A percentile compares a stretch with the other conserved stretches of the same genome.
Conservation (phyloP, 2,329 filamentous ascomycete genomes). For the Aureobasidium leucospermi region DNA sequence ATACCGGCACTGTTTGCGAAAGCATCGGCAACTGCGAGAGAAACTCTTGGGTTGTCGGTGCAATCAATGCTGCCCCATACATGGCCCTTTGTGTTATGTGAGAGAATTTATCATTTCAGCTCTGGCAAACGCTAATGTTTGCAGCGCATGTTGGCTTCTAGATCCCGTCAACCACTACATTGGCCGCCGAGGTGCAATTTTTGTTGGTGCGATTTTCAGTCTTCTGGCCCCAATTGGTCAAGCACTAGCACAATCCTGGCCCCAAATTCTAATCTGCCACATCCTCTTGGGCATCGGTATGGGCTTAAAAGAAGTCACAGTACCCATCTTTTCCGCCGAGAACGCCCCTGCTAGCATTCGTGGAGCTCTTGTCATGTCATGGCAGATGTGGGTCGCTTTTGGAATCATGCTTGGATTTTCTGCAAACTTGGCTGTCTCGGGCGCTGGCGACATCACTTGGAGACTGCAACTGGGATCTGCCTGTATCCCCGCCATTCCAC, state of each 20-base stretch:
- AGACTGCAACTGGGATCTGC: slow-evolving; percentile 40
- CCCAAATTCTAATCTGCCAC: slow-evolving; percentile 13
- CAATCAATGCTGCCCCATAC: slow-evolving; percentile 56
- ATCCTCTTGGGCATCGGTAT: slow-evolving; percentile 18
- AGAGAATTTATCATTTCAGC: too few relatives aligned
- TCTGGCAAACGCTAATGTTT: too few relatives aligned
- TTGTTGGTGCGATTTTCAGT: slow-evolving; percentile 24
- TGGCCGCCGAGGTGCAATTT: slow-evolving; percentile 31
- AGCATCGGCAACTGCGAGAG: slow-evolving; percentile 22
- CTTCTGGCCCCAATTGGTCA: slow-evolving; percentile 9
- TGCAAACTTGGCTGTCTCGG: slow-evolving; percentile 36
- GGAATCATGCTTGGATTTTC: slow-evolving; percentile 40
- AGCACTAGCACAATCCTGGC: slow-evolving; percentile 14
- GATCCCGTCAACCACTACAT: slow-evolving; percentile 25
- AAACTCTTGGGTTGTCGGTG: slow-evolving; percentile 53
- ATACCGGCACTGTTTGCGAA: slow-evolving; percentile 36
- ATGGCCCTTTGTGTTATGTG: slow-evolving; percentile 31
- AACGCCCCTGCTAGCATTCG: slow-evolving; percentile 16
- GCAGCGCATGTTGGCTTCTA: slow-evolving; percentile 19
- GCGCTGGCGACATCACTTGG: slow-evolving; percentile 35
- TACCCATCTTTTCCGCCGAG: slow-evolving; percentile 16
- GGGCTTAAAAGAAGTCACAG: slow-evolving; percentile 16
- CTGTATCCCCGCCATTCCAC: slow-evolving; percentile 40
- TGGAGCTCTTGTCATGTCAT: slow-evolving; percentile 24
- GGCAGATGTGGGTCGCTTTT: slow-evolving; percentile 37